phyloP scores from a whole-genome alignment of 352 stramenopile species.

The Globisporangium splendens region DNA sequence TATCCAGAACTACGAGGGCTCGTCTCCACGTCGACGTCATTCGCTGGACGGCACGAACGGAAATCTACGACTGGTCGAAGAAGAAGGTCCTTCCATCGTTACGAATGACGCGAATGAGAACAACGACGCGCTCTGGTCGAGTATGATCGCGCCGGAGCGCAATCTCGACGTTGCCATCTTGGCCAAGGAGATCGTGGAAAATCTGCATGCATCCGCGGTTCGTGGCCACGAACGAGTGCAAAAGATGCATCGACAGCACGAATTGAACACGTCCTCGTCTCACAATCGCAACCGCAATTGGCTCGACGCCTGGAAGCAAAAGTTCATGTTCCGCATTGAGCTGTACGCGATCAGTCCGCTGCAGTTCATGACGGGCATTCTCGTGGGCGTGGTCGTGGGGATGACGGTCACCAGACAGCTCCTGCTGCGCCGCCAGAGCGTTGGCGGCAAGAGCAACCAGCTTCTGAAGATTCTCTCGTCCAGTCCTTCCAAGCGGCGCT shows the following conservation, averaged over 20 bases:
- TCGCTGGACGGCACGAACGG: conserved; percentile 4
- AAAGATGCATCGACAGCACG: conserved; percentile 18
- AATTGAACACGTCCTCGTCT: not conserved
- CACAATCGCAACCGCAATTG: conserved; percentile 12
- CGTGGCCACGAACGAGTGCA: conserved; percentile 26
- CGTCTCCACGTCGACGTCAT: conserved; percentile 5
- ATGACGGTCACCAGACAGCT: conserved; percentile 26
- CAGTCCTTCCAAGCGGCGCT: conserved; percentile 7
- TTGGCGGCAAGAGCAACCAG: conserved; percentile 6
- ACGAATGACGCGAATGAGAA: conserved; percentile 6
- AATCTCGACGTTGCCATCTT: conserved; percentile 14
- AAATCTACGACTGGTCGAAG: not conserved
- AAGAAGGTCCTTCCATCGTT: not conserved
- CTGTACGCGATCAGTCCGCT: conserved; percentile 20
- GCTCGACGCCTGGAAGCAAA: conserved; percentile 20
- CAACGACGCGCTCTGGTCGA: conserved; percentile 8
- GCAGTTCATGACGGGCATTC: conserved; percentile 36
- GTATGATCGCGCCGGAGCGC: conserved; percentile 12
- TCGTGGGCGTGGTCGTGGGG: conserved; percentile 41
- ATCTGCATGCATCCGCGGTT: conserved; percentile 25
- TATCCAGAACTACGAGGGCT: not conserved
- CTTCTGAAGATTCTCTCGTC: conserved; percentile 9
- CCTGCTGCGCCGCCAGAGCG: conserved; percentile 11
- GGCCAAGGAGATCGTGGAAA: conserved; percentile 41
- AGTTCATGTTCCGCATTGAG: conserved; percentile 14